phyloP scores from a whole-genome alignment of 345 rosid genomes.

The Aquilaria malaccensis region DNA sequence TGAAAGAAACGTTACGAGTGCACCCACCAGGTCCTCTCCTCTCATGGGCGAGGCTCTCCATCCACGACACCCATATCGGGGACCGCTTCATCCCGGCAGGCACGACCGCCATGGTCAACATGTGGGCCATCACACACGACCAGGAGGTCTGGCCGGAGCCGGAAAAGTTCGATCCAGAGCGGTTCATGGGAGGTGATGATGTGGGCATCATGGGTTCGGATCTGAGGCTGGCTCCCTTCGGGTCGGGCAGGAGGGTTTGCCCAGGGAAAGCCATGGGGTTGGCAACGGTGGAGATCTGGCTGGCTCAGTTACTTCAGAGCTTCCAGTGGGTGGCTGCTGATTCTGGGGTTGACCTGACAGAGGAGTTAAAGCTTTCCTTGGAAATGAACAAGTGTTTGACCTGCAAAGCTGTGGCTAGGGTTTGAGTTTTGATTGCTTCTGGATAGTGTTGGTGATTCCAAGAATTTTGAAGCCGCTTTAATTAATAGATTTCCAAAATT shows the following conservation, averaged over 20 bases:
- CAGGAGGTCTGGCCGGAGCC: constrained; percentile 44
- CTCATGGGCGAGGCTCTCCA: constrained; percentile 83
- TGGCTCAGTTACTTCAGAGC: constrained; percentile 44
- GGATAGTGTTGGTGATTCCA: too few relatives aligned
- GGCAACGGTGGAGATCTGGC: constrained; percentile 50
- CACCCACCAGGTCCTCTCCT: constrained; percentile 92
- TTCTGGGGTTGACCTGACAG: constrained; percentile 36
- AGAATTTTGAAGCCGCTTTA: too few relatives aligned
- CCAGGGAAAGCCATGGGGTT: constrained; percentile 68
- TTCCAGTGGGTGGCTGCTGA: constrained; percentile 37
- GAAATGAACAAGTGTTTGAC: constrained; percentile 55
- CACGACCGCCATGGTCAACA: constrained; percentile 88
- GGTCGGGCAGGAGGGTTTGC: constrained; percentile 64
- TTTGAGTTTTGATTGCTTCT: not conserved
- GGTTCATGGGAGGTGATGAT: constrained; percentile 43
- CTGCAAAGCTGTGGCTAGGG: constrained; percentile 47
- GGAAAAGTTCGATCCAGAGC: constrained; percentile 50
- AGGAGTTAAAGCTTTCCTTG: constrained; percentile 48
- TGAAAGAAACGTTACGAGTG: constrained; percentile 70
- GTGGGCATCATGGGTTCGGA: constrained; percentile 52
- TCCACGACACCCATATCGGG: constrained; percentile 58
- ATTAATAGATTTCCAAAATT: too few relatives aligned
- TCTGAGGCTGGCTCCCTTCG: constrained; percentile 64
- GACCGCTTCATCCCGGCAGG: constrained; percentile 58
- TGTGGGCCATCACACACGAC: constrained; percentile 90